Evolutionary conservation across 169 alveolate species (phyloP), one percentile per base, ranked within the genome.

Genomic region (Toxoplasma gondii): DNA sequence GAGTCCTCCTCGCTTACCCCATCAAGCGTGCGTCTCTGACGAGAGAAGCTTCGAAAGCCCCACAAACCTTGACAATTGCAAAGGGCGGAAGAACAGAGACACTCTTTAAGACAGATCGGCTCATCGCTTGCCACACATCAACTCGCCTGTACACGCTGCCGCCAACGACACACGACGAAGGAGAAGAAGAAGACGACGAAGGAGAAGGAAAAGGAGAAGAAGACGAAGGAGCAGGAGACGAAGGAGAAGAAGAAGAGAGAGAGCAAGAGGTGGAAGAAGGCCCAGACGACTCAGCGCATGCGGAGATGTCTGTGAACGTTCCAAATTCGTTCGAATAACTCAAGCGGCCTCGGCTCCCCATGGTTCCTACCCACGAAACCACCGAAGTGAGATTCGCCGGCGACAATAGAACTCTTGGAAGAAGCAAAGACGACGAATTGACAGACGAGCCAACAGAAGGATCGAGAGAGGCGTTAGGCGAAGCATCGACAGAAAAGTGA

Each of bases 381-480:
- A 78, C 86, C 22, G 86, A 78, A 10, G 86, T 31, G 44, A 78
- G 86, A n/a, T 78, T 78, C 39, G n/a, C 10, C 49, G 86, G 86
- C 45, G 86, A 19, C n/a, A 78, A 19, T 17, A 16, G 45, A 12
- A 78, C 86, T 1, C 45, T 41, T 0, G 86, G 86, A 19, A 78
- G 45, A 4, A 78, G 86, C 39, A 45, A 78, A 19, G 86, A 64
- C 7, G 31, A 64, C 74, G 74, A 53, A 53, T 53, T 19, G 67
- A 53, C 19, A 19, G 67, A 53, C 27, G 67, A 53, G 67, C 27
- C 27, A 9, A 19, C 74, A 31, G 74, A 64, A 16, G 74, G n/a
- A 64, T 16, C 74, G 74, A 64, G 34, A 64, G 74, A 27, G n/a
- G 58, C 4, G n/a, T n/a, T n/a, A 49, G 58, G 12, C 58, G 58